These are phyloP conservation scores for Raphanus sativus DNA, from an alignment of 345 rosid genomes.

Conservation along the genomic window DNA sequence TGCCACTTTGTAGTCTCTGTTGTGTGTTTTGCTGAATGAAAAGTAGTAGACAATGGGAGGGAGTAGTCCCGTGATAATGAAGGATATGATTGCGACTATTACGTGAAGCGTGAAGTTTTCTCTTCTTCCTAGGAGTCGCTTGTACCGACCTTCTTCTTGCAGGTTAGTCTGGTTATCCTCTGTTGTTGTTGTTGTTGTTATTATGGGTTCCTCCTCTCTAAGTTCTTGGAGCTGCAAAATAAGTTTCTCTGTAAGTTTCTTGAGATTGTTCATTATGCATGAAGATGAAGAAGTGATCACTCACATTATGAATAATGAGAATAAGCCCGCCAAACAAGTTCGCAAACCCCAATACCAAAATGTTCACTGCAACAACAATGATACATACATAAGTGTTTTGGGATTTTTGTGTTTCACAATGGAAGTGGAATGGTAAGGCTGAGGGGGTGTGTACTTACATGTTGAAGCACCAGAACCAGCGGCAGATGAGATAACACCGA, in stretches of 20 bases:
- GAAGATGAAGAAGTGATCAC: slow-evolving; percentile 34
- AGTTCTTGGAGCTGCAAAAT: slow-evolving; percentile 67
- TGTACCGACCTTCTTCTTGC: slow-evolving; percentile 50
- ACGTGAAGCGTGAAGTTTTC: slow-evolving; percentile 52
- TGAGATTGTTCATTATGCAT: slow-evolving; percentile 29
- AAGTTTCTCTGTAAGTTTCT: not conserved
- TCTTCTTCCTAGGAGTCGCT: slow-evolving; percentile 53
- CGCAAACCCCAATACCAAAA: slow-evolving; percentile 76
- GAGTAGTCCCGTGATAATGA: slow-evolving; percentile 54
- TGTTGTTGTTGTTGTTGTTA: slow-evolving; percentile 24
- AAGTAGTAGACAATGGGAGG: slow-evolving; percentile 66
- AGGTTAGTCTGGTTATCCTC: slow-evolving; percentile 7
- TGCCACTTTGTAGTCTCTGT: slow-evolving; percentile 50
- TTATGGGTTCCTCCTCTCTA: slow-evolving; percentile 47
- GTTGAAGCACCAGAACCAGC: slow-evolving; percentile 76
- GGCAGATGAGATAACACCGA: slow-evolving; percentile 70
- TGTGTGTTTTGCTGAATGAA: slow-evolving; percentile 41
- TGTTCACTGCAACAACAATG: slow-evolving; percentile 56
- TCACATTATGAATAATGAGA: slow-evolving; percentile 59
- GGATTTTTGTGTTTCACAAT: slow-evolving; percentile 2
- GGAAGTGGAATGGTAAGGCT: not conserved
- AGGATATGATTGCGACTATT: slow-evolving; percentile 53
- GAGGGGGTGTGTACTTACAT: slow-evolving; percentile 47
- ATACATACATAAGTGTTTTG: not conserved
- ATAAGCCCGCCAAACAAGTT: slow-evolving; percentile 78